Base-by-base conservation (phyloP, 2,329 filamentous ascomycete genomes). In the Hyphodiscus sp. region DNA sequence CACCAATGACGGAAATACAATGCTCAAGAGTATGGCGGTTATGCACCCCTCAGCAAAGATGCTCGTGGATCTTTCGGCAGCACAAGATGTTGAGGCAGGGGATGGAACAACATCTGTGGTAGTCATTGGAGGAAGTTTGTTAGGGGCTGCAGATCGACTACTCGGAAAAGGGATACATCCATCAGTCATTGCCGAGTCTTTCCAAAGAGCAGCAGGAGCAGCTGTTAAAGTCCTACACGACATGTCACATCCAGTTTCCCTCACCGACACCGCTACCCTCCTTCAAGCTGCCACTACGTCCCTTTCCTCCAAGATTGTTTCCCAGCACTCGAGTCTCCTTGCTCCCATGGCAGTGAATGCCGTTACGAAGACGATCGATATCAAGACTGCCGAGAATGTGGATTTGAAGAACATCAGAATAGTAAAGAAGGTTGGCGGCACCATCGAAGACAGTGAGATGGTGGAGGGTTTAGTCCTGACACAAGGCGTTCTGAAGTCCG, bases 31-130 rank as follows among this genome's bases (percentile, higher is more conserved):
- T 78, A 97, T 99, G 94, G 88, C 89, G 61, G 94, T 99, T 63
- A 91, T 99, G 87, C 94, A 99, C 70, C 94, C 94, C n/a, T 95
- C 95, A 47, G 94, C 94, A 49, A 96, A 96, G 77, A 99, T 99
- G 94, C 80, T 99, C 63, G 94, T 99, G 67, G 91, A 99, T 72
- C 82, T 99, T 58, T 95, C 92, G 66, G 89, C 94, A 63, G 94
- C 94, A 61, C 94, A 99, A 73, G 94, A 99, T 76, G 91, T 99
- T 57, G 94, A 99, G 73, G 94, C 94, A 59, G 94, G 94, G 75
- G 94, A 99, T 71, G 95, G 94, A 67, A 99, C 94, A 53, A 99
- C 94, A 38, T 97, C 92, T 2, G 94, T 99, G 23, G 94, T 99
- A 29, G 94, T 99, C 62, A 96, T 99, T 73, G 94, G 90, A 65